Evolutionary conservation across 1,284 basidiomycete genomes (phyloP), one percentile per base, ranked within the genome.

Genomic region (Rhodotorula sp.): DNA sequence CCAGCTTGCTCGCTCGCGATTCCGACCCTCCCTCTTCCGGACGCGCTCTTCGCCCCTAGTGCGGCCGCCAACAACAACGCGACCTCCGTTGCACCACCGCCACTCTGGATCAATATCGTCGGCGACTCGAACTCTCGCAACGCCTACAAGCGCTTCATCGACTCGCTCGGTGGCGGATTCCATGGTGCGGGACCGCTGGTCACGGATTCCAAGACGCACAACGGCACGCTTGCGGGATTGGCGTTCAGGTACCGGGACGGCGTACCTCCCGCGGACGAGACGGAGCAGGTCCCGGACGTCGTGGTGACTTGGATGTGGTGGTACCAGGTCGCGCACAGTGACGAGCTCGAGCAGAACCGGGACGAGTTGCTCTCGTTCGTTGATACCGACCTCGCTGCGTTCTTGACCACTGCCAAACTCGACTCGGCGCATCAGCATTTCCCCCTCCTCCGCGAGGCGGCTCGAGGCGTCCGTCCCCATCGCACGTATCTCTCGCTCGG

Each of bases 61-160:
- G n/a, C n/a, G n/a, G 20, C 37, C n/a, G 46, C 18, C 18, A 18
- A 2, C 46, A 20, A 4, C 53, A 17, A 54, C 1, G 18, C 29
- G 6, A 15, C n/a, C 15, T 18, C 18, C 2, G 42, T n/a, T 14
- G 26, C 8, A 49, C 48, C 22, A 46, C 10, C 6, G 15, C 70
- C 70, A 3, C 24, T 69, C 49, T 74, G 73, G 73, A 49, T 74
- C 24, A 66, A 72, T 49, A 45, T 74, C 48, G 65, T 72, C 67
- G 73, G 73, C 48, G 73, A 74, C 37, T 74, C 73, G 24, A 74
- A 74, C 59, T 58, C 67, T 17, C 70, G 73, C 55, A 74, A 74
- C 68, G 60, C 65, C 46, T 66, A 57, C 63, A 54, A 51, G 3
- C 61, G 59, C 30, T 46, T 74, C 26, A 48, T 63, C 33, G n/a